These are phyloP conservation scores for Penicillium concentricum DNA, from an alignment of 2,329 filamentous ascomycete genomes.

Conservation along the genomic window DNA sequence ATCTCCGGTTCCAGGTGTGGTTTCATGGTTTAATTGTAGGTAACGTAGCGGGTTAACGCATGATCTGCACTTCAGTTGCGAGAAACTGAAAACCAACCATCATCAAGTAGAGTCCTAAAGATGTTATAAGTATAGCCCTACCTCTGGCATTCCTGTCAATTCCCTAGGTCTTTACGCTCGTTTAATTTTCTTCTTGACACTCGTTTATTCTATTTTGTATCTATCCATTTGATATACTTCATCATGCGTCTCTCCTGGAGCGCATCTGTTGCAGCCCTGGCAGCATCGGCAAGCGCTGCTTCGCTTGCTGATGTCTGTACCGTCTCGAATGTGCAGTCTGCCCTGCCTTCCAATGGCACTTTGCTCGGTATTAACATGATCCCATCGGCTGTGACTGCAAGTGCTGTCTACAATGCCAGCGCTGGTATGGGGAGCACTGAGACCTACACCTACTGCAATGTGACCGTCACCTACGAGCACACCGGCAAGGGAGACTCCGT, in stretches of 20 bases:
- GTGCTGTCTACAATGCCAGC: conserved; percentile 39
- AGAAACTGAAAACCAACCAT: neutral
- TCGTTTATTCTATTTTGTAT: neutral
- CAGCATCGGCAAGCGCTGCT: conserved; percentile 31
- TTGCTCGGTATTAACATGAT: conserved; percentile 44
- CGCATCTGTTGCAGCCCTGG: conserved; percentile 21
- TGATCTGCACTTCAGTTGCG: neutral
- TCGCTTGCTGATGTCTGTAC: conserved; percentile 46
- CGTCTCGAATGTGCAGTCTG: conserved; percentile 43
- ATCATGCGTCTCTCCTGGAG: conserved; percentile 25
- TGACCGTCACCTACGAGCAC: conserved; percentile 46
- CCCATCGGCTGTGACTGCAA: conserved; percentile 44
- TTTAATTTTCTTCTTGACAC: neutral
- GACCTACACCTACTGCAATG: conserved; percentile 40
- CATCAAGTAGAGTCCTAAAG: neutral
- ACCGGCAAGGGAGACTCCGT: conserved; percentile 42
- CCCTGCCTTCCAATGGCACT: conserved; percentile 45
- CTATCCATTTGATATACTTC: conserved; percentile 1
- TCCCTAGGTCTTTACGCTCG: neutral
- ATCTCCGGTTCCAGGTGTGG: neutral
- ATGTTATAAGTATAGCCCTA: neutral
- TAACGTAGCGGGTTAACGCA: neutral
- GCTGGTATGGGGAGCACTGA: conserved; percentile 23
- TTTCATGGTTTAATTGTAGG: conserved; percentile 1
- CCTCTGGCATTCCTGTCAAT: neutral